Evolutionary conservation across 1,139 yeast genomes (phyloP), one percentile per base, ranked within the genome.

Genomic region (Diutina catenulata): DNA sequence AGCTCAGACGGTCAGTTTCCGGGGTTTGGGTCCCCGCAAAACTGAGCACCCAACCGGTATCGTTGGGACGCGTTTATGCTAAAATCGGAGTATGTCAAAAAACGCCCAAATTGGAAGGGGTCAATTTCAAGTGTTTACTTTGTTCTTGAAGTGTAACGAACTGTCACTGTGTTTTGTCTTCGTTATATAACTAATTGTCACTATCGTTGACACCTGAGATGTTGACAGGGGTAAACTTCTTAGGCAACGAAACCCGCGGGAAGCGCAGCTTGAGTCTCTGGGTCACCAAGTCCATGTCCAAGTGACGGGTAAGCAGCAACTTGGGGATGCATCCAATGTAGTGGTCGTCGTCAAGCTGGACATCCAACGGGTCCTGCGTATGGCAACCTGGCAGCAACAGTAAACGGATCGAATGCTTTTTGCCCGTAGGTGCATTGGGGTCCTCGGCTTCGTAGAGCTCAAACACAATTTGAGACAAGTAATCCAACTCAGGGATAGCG

Each of bases 381-480:
- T 93, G 96, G 58, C 98, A 93, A 25, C 99, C 99, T 1, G 98
- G 97, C 2, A 96, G 83, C 47, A 93, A 69, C 14, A 94, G 80
- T 44, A 93, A 69, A 50, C 97, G 72, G 39, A 93, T 80, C 2
- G 95, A 79, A 55, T 87, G 94, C 48, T 82, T 81, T 60, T 87
- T 87, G 36, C 76, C 79, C 7, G 77, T 75, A 10, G 67, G 62
- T 42, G 60, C 55, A 8, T 68, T 60, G 33, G 74, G 69, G 46
- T 80, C 87, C 22, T 73, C 77, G 29, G 83, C 72, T 56, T 93
- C 98, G 53, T 87, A 93, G 16, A 91, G 61, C 57, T 93, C 99
- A 60, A 93, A 91, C 11, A 80, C 84, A 48, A 93, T 88, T 53
- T 93, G 98, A 1, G 98, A 88, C 41, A 93, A 67, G 53, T 93